Conservation (phyloP, 164 flowering plant species). For the Malania oleifera region DNA sequence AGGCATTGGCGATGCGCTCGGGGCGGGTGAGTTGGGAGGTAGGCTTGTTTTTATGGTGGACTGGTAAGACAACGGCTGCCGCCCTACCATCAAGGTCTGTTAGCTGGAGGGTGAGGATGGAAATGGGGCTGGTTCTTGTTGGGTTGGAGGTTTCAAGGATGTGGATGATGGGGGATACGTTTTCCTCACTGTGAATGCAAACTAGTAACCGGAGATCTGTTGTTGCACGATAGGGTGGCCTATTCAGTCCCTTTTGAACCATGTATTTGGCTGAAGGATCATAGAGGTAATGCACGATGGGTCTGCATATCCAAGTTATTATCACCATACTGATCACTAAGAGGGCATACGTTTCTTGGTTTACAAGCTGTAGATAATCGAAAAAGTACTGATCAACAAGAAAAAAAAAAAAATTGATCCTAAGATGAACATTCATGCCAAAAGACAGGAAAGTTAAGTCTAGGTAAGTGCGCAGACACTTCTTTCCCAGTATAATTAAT, state of each 20-base stretch:
- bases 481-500: too few species aligned
- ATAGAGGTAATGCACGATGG: conserved; percentile 18
- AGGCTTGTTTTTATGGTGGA: too few species aligned
- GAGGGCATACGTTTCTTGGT: conserved; percentile 9
- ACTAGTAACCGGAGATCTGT: conserved; percentile 15
- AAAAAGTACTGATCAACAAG: too few species aligned
- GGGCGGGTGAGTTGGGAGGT: too few species aligned
- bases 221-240: conserved; percentile 14
- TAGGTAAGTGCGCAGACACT: too few species aligned
- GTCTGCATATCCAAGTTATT: conserved; percentile 11
- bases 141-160: conserved; percentile 10
- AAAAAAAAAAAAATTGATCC: too few species aligned
- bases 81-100: too few species aligned
- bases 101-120: conserved; percentile 3
- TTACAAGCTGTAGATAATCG: conserved; percentile 11
- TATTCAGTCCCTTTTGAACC: conserved; percentile 20
- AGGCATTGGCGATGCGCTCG: conserved; percentile 23
- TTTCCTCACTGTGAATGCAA: conserved; percentile 17
- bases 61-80: too few species aligned
- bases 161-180: conserved; percentile 11
- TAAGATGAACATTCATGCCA: too few species aligned
- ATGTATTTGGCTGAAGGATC: conserved; percentile 29
- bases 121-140: not conserved
- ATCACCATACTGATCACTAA: conserved; percentile 14
- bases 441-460: too few species aligned